These are phyloP conservation scores for Fusarium gaditjirri DNA, from an alignment of 2,329 filamentous ascomycete species.

Conservation along the genomic window DNA sequence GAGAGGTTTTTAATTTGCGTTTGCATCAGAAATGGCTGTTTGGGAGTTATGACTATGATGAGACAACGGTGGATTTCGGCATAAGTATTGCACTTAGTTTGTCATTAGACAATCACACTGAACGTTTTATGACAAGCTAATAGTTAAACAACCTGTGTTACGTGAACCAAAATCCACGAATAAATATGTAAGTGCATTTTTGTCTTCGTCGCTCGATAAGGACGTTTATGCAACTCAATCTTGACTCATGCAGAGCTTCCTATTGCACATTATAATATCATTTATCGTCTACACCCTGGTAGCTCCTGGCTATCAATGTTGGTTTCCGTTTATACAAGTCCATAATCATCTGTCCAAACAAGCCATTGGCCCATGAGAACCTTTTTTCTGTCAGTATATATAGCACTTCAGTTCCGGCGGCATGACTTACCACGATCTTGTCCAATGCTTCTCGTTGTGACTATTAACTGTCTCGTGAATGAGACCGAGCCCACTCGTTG, in stretches of 20 bases:
- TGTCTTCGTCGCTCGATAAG: background rate
- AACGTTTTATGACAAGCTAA: background rate
- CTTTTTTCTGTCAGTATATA: slow-evolving; percentile 56
- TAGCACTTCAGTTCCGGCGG: background rate
- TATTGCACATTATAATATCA: background rate
- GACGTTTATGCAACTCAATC: background rate
- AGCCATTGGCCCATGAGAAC: slow-evolving; percentile 90
- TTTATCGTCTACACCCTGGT: slow-evolving; percentile 49
- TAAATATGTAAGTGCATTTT: background rate
- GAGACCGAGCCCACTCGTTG: slow-evolving; percentile 77
- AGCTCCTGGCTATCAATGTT: slow-evolving; percentile 64
- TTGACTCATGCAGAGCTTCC: background rate
- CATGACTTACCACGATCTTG: slow-evolving; percentile 49
- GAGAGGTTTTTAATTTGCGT: slow-evolving; percentile 27
- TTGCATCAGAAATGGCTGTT: slow-evolving; percentile 22
- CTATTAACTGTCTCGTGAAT: slow-evolving; percentile 73
- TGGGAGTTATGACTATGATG: background rate
- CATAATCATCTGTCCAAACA: slow-evolving; percentile 86
- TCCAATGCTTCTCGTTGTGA: slow-evolving; percentile 48
- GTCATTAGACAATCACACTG: background rate
- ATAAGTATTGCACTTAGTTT: background rate
- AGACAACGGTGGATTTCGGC: background rate
- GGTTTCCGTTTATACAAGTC: slow-evolving; percentile 81
- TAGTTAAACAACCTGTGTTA: background rate
- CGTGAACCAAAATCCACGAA: background rate